Evolutionary conservation across 2,329 filamentous ascomycete species (phyloP), one percentile per base, ranked within the genome.

Genomic region (Trichophyton benhamiae): DNA sequence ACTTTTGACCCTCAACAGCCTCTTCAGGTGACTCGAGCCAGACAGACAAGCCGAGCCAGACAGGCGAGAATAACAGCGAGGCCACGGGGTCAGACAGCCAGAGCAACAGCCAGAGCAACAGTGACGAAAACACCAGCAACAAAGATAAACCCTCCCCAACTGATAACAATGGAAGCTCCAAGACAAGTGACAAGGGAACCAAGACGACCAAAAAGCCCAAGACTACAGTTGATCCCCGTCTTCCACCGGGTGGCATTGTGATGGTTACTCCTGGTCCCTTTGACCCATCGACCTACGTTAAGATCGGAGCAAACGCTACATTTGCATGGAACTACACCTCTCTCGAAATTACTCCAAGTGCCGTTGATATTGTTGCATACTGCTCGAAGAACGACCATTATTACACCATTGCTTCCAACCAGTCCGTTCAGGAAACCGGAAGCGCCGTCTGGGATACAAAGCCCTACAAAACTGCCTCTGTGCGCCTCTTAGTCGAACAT

Each of bases 311-410:
- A 52, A 78, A 76, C 63, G 74, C 86, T 33, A 86, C 84, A 0
- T 85, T 87, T 66, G 80, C 77, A 20, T 87, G 85, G 84, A 87
- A 87, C 72, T 87, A 86, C 72, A 87, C 85, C 13, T 84, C 82
- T 9, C 74, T 87, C 25, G 79, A 76, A 20, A 76, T 81, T 17
- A 83, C 81, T 0, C 85, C 85, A 0, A 76, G 77, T 0, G 79
- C 78, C 49, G 75, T 87, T 66, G 83, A 87, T 66, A 78, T 87
- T 42, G 72, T 86, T 49, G 84, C 85, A 1, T 80, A 79, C 9
- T 86, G 84, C 76, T 78, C 78, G 41, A 71, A 76, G 63, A 86
- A 86, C 72, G 75, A 78, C 62, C 77, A 77, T 55, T 82, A 79
- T 42, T 87, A 87, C 70, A 87, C 84, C 20, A 78, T 87, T 63